Conservation (phyloP, 495 filamentous ascomycete genomes). For the Astrothelium subdiscretum region DNA sequence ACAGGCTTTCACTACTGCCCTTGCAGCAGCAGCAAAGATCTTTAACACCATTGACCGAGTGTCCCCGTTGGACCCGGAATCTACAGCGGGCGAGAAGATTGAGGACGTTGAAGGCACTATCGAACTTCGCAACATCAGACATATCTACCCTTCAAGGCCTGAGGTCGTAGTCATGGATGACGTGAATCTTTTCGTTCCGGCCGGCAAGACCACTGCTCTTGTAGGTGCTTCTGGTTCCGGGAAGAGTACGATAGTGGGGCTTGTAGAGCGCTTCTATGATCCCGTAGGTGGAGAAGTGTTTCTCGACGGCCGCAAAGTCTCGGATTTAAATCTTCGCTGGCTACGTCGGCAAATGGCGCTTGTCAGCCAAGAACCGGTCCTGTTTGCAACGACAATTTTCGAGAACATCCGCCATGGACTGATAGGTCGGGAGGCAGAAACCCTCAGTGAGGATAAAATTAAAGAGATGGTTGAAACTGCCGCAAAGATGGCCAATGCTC, state of each 20-base stretch:
- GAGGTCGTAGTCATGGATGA: constrained; percentile 79
- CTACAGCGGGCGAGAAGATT: constrained; percentile 56
- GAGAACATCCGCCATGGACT: constrained; percentile 80
- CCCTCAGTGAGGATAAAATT: constrained; percentile 51
- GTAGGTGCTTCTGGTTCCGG: constrained; percentile 81
- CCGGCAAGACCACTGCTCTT: constrained; percentile 78
- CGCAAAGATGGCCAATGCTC: constrained; percentile 82
- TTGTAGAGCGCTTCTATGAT: constrained; percentile 88
- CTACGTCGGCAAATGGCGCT: constrained; percentile 82
- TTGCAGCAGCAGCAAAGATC: constrained; percentile 82
- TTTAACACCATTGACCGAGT: constrained; percentile 80
- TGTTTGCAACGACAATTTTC: constrained; percentile 79
- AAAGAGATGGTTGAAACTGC: constrained; percentile 63
- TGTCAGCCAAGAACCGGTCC: constrained; percentile 73
- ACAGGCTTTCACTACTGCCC: constrained; percentile 69
- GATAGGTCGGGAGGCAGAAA: constrained; percentile 70
- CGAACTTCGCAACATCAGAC: constrained; percentile 72
- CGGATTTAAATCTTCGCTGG: constrained; percentile 77
- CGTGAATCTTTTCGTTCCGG: constrained; percentile 64
- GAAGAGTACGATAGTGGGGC: constrained; percentile 84
- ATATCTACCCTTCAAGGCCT: constrained; percentile 86
- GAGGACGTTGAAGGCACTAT: constrained; percentile 65
- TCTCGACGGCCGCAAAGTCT: constrained; percentile 75
- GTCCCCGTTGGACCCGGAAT: constrained; percentile 77
- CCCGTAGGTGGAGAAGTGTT: constrained; percentile 69